These are phyloP conservation scores for Penicillium sp. DNA, from an alignment of 2,329 filamentous ascomycete species.

Conservation along the genomic window DNA sequence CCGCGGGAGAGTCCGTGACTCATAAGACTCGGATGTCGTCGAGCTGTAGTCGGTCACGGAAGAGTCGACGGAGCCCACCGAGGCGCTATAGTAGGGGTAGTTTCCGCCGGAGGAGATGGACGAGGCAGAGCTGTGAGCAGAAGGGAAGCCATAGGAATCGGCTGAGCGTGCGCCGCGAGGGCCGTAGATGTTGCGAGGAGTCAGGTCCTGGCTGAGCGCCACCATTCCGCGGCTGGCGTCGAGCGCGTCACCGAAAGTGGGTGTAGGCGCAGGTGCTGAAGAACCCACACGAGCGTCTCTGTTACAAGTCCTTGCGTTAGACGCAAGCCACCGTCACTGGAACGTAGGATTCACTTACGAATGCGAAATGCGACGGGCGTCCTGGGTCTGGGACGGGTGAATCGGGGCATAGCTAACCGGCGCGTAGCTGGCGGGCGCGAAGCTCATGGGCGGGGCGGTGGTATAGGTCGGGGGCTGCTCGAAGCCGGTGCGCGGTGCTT, in stretches of 20 bases:
- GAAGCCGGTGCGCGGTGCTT: constrained; percentile 71
- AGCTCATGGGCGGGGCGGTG: constrained; percentile 61
- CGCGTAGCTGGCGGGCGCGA: constrained; percentile 69
- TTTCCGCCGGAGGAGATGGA: constrained; percentile 81
- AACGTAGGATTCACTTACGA: constrained; percentile 59
- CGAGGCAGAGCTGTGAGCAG: constrained; percentile 84
- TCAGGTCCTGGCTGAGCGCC: constrained; percentile 87
- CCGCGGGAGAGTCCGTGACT: constrained; percentile 78
- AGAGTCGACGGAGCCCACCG: constrained; percentile 63
- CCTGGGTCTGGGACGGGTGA: constrained; percentile 49
- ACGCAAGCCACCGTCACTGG: neutral
- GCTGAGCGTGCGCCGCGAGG: constrained; percentile 62
- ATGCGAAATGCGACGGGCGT: constrained; percentile 70
- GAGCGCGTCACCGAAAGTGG: constrained; percentile 80
- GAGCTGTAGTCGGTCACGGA: constrained; percentile 92
- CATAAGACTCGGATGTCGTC: constrained; percentile 75
- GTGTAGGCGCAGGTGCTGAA: constrained; percentile 51
- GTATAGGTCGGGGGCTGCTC: constrained; percentile 65
- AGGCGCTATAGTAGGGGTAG: constrained; percentile 82
- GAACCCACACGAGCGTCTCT: constrained; percentile 36
- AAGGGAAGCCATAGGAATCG: constrained; percentile 88
- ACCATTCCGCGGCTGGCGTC: constrained; percentile 94
- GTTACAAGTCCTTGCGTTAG: neutral
- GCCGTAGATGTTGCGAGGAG: constrained; percentile 83
- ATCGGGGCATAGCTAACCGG: constrained; percentile 69